A percentile compares a stretch with the other conserved stretches of the same genome.
Evolutionary conservation across 805 yeast species (phyloP).

Genomic region (Metschnikowia colocasiae): DNA sequence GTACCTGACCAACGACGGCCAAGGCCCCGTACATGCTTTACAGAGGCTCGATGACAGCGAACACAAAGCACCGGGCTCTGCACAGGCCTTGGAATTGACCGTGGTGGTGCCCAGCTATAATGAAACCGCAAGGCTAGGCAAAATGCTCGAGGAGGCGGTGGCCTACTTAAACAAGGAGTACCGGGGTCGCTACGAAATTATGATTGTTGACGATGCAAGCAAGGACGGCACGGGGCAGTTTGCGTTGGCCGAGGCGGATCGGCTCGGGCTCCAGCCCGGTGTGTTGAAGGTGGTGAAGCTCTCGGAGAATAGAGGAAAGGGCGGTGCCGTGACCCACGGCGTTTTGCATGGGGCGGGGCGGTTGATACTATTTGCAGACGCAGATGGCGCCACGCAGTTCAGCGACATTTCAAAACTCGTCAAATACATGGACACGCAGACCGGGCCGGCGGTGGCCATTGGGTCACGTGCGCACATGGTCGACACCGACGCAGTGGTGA

Average conservation of each 20-base stretch:
- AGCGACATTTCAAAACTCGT: conserved; percentile 58
- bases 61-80: not conserved
- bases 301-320: conserved; percentile 79
- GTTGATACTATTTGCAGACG: conserved; percentile 86
- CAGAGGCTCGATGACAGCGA: conserved; percentile 23
- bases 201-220: conserved; percentile 92
- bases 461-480: conserved; percentile 98
- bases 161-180: conserved; percentile 43
- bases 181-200: conserved; percentile 57
- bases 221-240: conserved; percentile 71
- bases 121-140: conserved; percentile 67
- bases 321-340: conserved; percentile 95
- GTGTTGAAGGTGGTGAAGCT: conserved; percentile 68
- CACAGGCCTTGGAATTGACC: conserved; percentile 48
- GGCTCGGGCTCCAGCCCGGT: conserved; percentile 50
- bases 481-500: conserved; percentile 92
- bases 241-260: conserved; percentile 60
- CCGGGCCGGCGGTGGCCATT: conserved; percentile 61
- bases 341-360: conserved; percentile 69
- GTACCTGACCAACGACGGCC: conserved; percentile 48
- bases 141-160: conserved; percentile 70
- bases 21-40: conserved; percentile 26
- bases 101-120: conserved; percentile 94
- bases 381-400: conserved; percentile 93
- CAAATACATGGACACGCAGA: conserved; percentile 31